Evolutionary conservation across 352 stramenopile species (phyloP).

Genomic region (Thalassiosira delicatula): DNA sequence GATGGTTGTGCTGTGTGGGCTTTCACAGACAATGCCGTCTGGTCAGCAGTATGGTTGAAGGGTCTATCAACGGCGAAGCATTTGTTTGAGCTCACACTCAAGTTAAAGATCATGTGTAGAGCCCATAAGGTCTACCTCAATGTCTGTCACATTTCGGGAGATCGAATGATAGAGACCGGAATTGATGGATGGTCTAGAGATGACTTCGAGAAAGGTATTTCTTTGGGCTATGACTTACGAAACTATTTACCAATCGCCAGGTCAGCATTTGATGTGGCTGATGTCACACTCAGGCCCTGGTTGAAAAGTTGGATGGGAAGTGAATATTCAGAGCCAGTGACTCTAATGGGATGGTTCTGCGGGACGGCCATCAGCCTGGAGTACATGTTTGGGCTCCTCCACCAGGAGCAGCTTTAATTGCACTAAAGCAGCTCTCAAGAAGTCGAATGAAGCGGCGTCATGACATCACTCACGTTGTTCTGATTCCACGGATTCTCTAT

Average conservation of each 20-base stretch:
- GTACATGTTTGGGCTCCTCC: conserved; percentile 31
- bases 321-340: conserved; percentile 2
- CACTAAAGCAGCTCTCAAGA: conserved; percentile 19
- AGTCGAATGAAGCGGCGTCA: conserved; percentile 9
- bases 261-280: background rate
- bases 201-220: conserved; percentile 21
- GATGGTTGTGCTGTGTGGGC: conserved; percentile 48
- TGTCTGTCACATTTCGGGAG: conserved; percentile 20
- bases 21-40: conserved; percentile 41
- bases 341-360: conserved; percentile 16
- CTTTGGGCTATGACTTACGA: conserved; percentile 30
- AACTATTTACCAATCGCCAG: conserved; percentile 6
- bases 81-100: conserved; percentile 27
- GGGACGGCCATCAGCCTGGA: conserved; percentile 13
- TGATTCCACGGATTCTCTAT: conserved; percentile 38
- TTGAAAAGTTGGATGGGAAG: conserved; percentile 8
- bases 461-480: conserved; percentile 26
- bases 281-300: background rate
- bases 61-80: conserved; percentile 25
- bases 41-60: conserved; percentile 31
- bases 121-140: conserved; percentile 28
- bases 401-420: conserved; percentile 26
- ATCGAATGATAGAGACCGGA: conserved; percentile 41
- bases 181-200: conserved; percentile 41
- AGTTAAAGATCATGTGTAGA: conserved; percentile 11